Evolutionary conservation across 805 yeast genomes (phyloP), one percentile per base, ranked within the genome.

Genomic region (Starmerella vaccinii): DNA sequence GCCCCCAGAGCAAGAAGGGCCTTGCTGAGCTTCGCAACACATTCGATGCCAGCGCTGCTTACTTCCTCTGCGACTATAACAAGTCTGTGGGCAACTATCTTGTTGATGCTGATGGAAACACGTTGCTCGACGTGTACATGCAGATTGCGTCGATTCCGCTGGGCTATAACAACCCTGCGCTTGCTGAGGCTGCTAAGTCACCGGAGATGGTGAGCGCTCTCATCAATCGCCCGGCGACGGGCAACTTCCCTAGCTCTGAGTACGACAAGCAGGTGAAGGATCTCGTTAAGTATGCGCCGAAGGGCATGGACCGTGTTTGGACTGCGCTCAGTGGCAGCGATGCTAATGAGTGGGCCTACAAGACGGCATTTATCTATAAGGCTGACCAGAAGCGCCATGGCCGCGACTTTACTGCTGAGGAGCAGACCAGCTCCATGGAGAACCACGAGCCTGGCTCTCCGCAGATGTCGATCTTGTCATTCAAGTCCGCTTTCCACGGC

Each of bases 401-500:
- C 50, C 76, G 70, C 63, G 68, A 71, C n/a, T 85, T 84, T 68
- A 65, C 89, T 6, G 63, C 66, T 10, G 86, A 81, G 63, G 97
- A 89, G 69, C 75, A 77, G 65, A 66, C 59, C 18, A 70, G 89
- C 3, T 82, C 81, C 52, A 89, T 89, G 97, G 70, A 75, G 57
- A 87, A 87, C 68, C 71, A 74, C 59, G 76, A 85, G 24, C 97
- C 97, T 47, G 96, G 96, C 51, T 76, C 95, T 44, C 95, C 96
- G 32, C 84, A 83, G 33, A 69, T 84, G 59, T 87, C 95, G 46
- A 83, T 89, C 55, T 64, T 90, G 58, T 87, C 96, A 5, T 89
- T 89, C 71, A 80, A 81, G 68, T 76, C 79, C 58, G 92, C 92
- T 27, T 90, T 89, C 84, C 97, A 89, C 66, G 97, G 97, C 57